Conservation (phyloP, 2,329 filamentous ascomycete genomes). For the Colletotrichum paranaense region DNA sequence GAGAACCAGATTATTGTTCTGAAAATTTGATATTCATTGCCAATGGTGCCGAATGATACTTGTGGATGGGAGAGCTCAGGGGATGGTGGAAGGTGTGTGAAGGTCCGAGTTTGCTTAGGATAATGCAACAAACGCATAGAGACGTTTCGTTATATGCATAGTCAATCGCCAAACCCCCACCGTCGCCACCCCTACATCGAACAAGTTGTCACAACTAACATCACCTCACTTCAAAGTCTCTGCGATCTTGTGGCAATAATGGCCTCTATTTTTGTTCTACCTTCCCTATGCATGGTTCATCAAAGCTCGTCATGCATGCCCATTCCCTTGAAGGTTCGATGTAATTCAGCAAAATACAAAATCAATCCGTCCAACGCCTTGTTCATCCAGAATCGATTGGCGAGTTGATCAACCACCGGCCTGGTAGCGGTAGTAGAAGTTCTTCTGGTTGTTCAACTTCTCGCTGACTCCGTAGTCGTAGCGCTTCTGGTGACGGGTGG, state of each 20-base stretch:
- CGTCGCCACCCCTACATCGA: not conserved
- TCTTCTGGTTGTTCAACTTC: conserved; percentile 82
- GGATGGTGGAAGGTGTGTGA: not conserved
- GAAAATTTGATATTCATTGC: not conserved
- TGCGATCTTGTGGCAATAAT: not conserved
- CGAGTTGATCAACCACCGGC: conserved; percentile 52
- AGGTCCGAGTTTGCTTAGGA: not conserved
- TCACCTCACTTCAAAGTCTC: not conserved
- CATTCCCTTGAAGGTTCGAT: conserved; percentile 7
- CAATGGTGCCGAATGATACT: not conserved
- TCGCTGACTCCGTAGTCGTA: conserved; percentile 78
- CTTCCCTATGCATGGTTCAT: conserved; percentile 21
- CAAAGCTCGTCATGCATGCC: conserved; percentile 27
- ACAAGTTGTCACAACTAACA: not conserved
- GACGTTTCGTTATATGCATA: conserved; percentile 9
- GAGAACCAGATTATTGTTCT: not conserved
- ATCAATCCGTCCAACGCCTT: conserved; percentile 16
- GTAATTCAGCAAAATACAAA: conserved; percentile 11
- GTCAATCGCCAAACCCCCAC: not conserved
- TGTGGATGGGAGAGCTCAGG: not conserved
- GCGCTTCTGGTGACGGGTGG: conserved; percentile 69
- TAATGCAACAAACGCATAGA: not conserved
- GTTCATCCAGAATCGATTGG: not conserved
- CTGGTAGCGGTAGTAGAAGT: conserved; percentile 64
- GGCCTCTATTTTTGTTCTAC: conserved; percentile 29